Percentiles rank a stretch among this genome's conserved stretches.
phyloP scores from a whole-genome alignment of 441 rosid genomes.

The Pelargonium myrrhifolium region DNA sequence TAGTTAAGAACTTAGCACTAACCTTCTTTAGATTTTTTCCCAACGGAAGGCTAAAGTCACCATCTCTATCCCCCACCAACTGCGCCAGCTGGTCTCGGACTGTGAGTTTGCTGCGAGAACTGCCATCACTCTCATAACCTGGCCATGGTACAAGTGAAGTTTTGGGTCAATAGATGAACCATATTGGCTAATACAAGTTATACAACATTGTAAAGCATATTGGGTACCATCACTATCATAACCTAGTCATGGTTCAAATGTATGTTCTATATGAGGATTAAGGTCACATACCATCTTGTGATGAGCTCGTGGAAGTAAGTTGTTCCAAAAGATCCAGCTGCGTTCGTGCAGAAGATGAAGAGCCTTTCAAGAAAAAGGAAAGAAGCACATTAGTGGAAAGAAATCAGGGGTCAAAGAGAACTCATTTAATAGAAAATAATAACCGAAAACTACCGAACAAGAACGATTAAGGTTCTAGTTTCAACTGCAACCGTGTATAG shows the following conservation, averaged over 20 bases:
- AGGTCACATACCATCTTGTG: conserved; percentile 35
- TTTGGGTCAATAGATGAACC: no score
- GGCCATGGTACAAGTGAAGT: conserved; percentile 5
- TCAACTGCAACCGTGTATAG: no score
- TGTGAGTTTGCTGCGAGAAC: conserved; percentile 27
- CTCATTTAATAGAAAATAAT: background rate
- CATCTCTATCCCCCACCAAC: conserved; percentile 60
- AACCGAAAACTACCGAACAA: no score
- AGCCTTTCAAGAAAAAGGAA: conserved; percentile 30
- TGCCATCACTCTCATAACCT: conserved; percentile 55
- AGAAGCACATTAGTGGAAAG: conserved; percentile 1
- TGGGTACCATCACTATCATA: no score
- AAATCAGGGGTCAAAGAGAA: conserved; percentile 1
- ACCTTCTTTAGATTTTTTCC: conserved; percentile 79
- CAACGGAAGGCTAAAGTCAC: conserved; percentile 57
- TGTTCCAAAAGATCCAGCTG: conserved; percentile 73
- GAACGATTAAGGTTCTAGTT: no score
- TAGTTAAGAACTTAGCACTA: conserved; percentile 58
- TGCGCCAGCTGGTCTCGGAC: conserved; percentile 55
- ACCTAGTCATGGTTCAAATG: no score
- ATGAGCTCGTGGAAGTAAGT: conserved; percentile 44
- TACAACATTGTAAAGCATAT: no score
- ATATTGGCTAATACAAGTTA: no score
- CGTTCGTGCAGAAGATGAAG: conserved; percentile 57
- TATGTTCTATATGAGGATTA: background rate